Percentiles rank a stretch among this genome's conserved stretches.
Conservation (phyloP, 2,329 filamentous ascomycete genomes). For the Penicillium sp. region DNA sequence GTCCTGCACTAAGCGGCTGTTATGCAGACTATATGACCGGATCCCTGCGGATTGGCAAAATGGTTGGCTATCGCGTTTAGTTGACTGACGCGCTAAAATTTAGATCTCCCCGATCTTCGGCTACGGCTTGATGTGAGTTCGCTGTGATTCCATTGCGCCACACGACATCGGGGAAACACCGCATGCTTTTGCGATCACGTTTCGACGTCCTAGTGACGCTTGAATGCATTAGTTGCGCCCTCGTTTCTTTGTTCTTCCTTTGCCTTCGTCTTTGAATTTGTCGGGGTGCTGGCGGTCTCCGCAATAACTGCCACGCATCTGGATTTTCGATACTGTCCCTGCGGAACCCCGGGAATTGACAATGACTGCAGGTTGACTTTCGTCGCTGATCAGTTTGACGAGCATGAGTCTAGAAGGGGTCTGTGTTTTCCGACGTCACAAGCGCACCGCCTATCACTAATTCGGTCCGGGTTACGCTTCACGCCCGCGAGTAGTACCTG, state of each 20-base stretch:
- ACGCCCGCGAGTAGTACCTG: slow-evolving; percentile 61
- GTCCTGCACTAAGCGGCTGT: slow-evolving; percentile 27
- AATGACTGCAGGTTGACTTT: slow-evolving; percentile 50
- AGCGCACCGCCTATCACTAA: too few relatives aligned
- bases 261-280: background rate
- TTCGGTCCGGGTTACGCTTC: slow-evolving; percentile 58
- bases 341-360: slow-evolving; percentile 11
- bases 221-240: slow-evolving; percentile 2
- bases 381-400: slow-evolving; percentile 57
- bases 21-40: slow-evolving; percentile 31
- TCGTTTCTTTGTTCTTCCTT: background rate
- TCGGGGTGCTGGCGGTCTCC: background rate
- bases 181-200: slow-evolving; percentile 40
- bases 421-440: too few relatives aligned
- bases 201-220: slow-evolving; percentile 18
- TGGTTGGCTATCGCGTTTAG: slow-evolving; percentile 40
- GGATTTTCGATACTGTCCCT: too few relatives aligned
- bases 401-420: slow-evolving; percentile 58
- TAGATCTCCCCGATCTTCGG: slow-evolving; percentile 43
- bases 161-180: slow-evolving; percentile 13
- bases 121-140: slow-evolving; percentile 40
- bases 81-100: slow-evolving; percentile 38
- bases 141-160: slow-evolving; percentile 25
- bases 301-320: slow-evolving; percentile 21
- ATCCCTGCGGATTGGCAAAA: slow-evolving; percentile 29